Conservation (phyloP, 768 basidiomycete genomes). For the Coprinopsis sp. region DNA sequence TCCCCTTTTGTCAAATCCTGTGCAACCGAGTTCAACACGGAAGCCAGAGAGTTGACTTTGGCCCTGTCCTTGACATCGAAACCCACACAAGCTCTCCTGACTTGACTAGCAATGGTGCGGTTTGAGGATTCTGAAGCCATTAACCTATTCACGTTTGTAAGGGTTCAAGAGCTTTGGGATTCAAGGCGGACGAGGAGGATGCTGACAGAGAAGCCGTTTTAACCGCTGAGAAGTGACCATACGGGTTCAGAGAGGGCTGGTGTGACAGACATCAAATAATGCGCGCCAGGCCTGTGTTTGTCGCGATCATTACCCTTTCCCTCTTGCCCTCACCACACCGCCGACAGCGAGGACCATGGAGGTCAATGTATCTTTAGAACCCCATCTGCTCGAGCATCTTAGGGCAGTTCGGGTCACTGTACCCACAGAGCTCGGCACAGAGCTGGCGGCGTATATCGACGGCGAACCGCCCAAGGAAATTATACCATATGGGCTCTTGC, state of each 20-base stretch:
- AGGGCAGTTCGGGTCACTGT: conserved; percentile 39
- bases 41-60: conserved; percentile 28
- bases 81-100: conserved; percentile 40
- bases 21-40: conserved; percentile 47
- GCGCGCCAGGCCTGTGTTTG: conserved; percentile 5
- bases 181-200: no score
- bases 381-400: conserved; percentile 52
- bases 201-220: conserved; percentile 11
- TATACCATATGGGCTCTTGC: conserved; percentile 60
- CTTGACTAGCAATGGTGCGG: conserved; percentile 18
- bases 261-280: conserved; percentile 1
- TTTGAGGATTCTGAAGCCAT: conserved; percentile 19
- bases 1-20: conserved; percentile 46
- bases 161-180: no score
- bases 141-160: conserved; percentile 6
- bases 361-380: conserved; percentile 64
- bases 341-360: conserved; percentile 22
- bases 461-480: conserved; percentile 32
- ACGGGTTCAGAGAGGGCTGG: no score
- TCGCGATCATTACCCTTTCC: conserved; percentile 3
- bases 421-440: conserved; percentile 38
- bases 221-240: no score
- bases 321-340: conserved; percentile 13
- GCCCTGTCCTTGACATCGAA: conserved; percentile 35
- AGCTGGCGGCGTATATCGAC: conserved; percentile 37